Conservation (phyloP, 257 asterid genomes). For the Solanum sitiens region DNA sequence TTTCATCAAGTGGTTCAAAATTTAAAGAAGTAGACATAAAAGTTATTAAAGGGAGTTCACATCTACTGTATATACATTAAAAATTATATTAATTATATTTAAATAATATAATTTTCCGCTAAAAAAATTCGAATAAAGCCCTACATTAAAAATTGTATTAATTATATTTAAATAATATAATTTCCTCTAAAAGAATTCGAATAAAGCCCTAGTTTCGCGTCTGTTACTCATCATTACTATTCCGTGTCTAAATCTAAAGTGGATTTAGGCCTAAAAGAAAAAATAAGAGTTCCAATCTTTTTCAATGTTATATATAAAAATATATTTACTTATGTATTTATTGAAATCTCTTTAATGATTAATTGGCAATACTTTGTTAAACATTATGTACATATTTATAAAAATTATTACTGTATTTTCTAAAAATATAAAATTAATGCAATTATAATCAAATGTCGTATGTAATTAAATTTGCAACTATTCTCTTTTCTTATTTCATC, state of each 20-base stretch:
- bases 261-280: not conserved
- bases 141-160: not conserved
- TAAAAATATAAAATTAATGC: too few relatives aligned
- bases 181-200: too few relatives aligned
- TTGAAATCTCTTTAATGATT: not conserved
- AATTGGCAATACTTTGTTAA: too few relatives aligned
- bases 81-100: too few relatives aligned
- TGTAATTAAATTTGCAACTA: too few relatives aligned
- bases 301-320: too few relatives aligned
- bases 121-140: accelerated
- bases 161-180: too few relatives aligned
- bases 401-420: not conserved
- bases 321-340: not conserved
- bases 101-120: too few relatives aligned
- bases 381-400: not conserved
- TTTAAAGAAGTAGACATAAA: too few relatives aligned
- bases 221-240: not conserved
- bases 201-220: too few relatives aligned
- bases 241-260: not conserved
- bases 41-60: too few relatives aligned
- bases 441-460: too few relatives aligned
- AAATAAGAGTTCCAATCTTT: not conserved
- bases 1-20: not conserved
- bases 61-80: not conserved
- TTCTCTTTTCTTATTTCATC: not conserved